Evolutionary conservation across 305 asterid species (phyloP).

Genomic region (Stenogyne calaminthoides): DNA sequence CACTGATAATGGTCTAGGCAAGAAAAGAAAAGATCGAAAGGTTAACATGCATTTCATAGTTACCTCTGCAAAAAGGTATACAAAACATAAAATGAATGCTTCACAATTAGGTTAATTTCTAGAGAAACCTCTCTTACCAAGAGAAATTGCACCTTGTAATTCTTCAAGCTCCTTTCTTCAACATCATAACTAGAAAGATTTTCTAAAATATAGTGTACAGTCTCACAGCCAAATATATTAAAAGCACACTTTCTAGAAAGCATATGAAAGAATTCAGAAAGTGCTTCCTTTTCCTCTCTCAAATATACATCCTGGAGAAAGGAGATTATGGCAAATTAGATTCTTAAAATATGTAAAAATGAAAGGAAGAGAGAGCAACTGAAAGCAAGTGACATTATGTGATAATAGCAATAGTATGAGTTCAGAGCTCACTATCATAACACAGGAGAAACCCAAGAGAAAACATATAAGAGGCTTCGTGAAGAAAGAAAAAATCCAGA

Average conservation of each 20-base stretch:
- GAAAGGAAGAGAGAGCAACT: slow-evolving; percentile 26
- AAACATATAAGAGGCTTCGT: slow-evolving; percentile 2
- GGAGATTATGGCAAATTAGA: slow-evolving; percentile 27
- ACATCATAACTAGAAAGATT: slow-evolving; percentile 49
- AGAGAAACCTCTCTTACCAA: slow-evolving; percentile 58
- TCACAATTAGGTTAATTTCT: slow-evolving; percentile 12
- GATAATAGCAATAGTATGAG: neutral
- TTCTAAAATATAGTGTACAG: slow-evolving; percentile 59
- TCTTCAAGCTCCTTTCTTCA: slow-evolving; percentile 49
- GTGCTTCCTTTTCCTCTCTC: slow-evolving; percentile 49
- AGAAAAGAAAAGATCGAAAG: slow-evolving; percentile 26
- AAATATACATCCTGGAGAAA: slow-evolving; percentile 61
- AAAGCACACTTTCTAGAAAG: slow-evolving; percentile 63
- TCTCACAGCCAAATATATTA: slow-evolving; percentile 69
- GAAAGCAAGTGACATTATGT: slow-evolving; percentile 22
- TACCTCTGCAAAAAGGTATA: neutral
- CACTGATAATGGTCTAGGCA: slow-evolving; percentile 64
- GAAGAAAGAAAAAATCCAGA: slow-evolving; percentile 6
- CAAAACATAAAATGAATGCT: neutral
- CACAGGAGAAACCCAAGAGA: neutral
- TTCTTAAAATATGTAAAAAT: slow-evolving; percentile 29
- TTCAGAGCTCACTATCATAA: slow-evolving; percentile 10
- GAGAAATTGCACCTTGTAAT: slow-evolving; percentile 62
- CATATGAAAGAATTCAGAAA: slow-evolving; percentile 58
- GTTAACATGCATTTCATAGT: slow-evolving; percentile 4